Percentiles rank a stretch among this genome's conserved stretches.
Conservation (phyloP, 1,284 basidiomycete genomes). For the Cryptococcus sp. region DNA sequence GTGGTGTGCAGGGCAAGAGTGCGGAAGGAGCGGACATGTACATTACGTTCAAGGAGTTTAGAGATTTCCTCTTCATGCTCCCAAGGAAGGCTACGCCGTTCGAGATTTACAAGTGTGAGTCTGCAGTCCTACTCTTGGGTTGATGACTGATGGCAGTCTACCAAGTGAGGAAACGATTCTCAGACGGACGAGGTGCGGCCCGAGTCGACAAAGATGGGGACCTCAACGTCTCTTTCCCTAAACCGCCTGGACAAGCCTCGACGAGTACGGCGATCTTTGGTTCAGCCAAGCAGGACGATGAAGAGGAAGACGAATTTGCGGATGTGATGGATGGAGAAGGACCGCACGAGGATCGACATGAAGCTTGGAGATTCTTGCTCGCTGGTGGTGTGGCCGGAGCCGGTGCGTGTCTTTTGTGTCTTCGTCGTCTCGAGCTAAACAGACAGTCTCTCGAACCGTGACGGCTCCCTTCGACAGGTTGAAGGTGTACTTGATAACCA, state of each 20-base stretch:
- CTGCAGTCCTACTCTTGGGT: neutral
- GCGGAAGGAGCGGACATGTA: slow-evolving; percentile 24
- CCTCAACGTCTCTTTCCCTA: slow-evolving; percentile 45
- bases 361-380: slow-evolving; percentile 80
- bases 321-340: slow-evolving; percentile 53
- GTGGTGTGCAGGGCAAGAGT: too few relatives aligned
- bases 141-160: slow-evolving; percentile 49
- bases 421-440: neutral
- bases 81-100: slow-evolving; percentile 71
- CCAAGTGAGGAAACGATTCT: slow-evolving; percentile 63
- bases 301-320: slow-evolving; percentile 47
- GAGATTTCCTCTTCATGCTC: slow-evolving; percentile 80
- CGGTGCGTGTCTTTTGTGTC: slow-evolving; percentile 50
- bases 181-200: slow-evolving; percentile 69
- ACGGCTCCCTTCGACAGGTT: slow-evolving; percentile 97
- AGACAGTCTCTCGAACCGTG: slow-evolving; percentile 80
- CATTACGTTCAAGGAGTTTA: slow-evolving; percentile 77
- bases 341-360: slow-evolving; percentile 61
- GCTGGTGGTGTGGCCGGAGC: slow-evolving; percentile 93
- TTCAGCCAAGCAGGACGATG: slow-evolving; percentile 31
- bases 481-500: slow-evolving; percentile 94
- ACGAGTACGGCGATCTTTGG: slow-evolving; percentile 25
- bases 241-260: slow-evolving; percentile 20
- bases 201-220: slow-evolving; percentile 82
- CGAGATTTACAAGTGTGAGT: slow-evolving; percentile 68